Conservation (phyloP, 2,329 filamentous ascomycete genomes). For the Trichoderma breve region DNA sequence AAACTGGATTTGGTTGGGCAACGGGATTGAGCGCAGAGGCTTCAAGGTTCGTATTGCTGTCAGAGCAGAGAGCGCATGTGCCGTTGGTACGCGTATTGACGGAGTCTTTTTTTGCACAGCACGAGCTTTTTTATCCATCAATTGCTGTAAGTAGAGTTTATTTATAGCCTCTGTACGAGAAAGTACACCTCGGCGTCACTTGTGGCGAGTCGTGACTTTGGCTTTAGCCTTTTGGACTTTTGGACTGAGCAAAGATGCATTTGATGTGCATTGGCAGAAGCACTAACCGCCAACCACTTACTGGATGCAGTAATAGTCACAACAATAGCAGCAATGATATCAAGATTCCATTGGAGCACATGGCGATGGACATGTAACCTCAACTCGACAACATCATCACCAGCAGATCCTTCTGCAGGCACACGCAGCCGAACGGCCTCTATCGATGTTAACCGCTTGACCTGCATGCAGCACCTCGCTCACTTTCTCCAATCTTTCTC, state of each 20-base stretch:
- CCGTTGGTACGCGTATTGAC: neutral
- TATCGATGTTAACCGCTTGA: neutral
- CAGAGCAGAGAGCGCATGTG: neutral
- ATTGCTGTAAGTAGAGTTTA: neutral
- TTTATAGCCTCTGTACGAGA: neutral
- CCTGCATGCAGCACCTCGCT: neutral
- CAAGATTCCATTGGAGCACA: neutral
- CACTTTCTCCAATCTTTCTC: neutral
- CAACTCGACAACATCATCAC: neutral
- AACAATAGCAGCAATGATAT: neutral
- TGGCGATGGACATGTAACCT: neutral
- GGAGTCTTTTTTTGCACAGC: neutral
- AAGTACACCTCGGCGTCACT: neutral
- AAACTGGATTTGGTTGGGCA: neutral
- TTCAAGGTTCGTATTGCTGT: neutral
- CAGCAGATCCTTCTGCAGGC: neutral
- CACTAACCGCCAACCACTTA: neutral
- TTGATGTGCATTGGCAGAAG: neutral
- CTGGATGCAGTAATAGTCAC: neutral
- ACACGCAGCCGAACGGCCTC: neutral
- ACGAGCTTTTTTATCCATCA: neutral
- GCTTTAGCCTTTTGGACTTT: neutral
- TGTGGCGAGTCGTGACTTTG: neutral
- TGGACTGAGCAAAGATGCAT: neutral
- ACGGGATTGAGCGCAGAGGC: neutral